Evolutionary conservation across 73 alveolate genomes (phyloP), one percentile per base, ranked within the genome.

Genomic region (Paramecium pentaurelia): DNA sequence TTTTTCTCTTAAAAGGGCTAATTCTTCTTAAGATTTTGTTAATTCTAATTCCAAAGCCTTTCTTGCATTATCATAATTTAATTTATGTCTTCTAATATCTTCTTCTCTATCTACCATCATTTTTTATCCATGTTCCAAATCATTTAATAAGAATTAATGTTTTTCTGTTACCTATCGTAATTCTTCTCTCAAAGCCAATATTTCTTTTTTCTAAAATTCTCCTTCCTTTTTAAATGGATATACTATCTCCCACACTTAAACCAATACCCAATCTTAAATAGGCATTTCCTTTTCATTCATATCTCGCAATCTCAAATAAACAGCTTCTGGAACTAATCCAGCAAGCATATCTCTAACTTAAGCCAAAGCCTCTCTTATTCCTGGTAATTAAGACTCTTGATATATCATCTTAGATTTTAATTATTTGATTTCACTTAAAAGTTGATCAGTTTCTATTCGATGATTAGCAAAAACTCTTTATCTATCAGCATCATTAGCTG

Each of bases 241-340:
- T 20, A 93, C 95, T 44, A 92, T 51, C 30, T 93, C 96, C 92
- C 92, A 93, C 32, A 93, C 96, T 44, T 85, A 70, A 49, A 90
- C 95, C 2, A 92, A 86, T 20, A 93, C 87, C 93, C 96, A 93
- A 30, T 93, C 96, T 54, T 75, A 40, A 54, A 92, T 70, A 14
- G 94, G 93, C 73, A 88, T 49, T 37, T 92, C 95, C 70, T 73
- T 75, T 42, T 93, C 96, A 58, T 95, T 95, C 60, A 60, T 30
- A 73, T 89, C 94, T 71, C 94, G 75, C 25, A 89, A 37, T 30
- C 92, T 77, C 40, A 89, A 60, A 30, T 89, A 89, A 5, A 89
- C 94, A 27, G 86, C 71, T 22, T 89, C 94, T 20, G 94, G 94
- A n/a, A 89, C 94, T 51, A 89, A 71, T 49, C 94, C 94, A 27